Evolutionary conservation across 1,284 basidiomycete species (phyloP).

Genomic region (Naganishia albida): DNA sequence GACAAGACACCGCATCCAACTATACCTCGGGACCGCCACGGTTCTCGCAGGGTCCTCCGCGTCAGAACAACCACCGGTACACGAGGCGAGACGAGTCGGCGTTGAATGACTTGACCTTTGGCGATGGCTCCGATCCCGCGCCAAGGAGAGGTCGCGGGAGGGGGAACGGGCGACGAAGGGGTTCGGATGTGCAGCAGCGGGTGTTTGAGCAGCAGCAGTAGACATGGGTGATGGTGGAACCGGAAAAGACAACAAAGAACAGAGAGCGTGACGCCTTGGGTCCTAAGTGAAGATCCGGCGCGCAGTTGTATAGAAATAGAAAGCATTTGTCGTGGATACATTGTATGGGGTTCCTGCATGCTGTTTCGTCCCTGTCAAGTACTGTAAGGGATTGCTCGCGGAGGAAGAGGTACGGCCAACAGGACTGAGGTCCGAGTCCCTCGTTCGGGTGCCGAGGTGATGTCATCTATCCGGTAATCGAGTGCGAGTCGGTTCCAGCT

Average conservation of each 20-base stretch:
- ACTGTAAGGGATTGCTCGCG: too few species aligned
- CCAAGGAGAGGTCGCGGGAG: conserved; percentile 1
- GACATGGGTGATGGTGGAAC: neutral
- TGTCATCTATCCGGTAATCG: too few species aligned
- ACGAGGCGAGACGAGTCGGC: conserved; percentile 21
- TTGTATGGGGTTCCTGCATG: too few species aligned
- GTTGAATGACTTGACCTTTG: conserved; percentile 30
- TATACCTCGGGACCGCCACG: neutral
- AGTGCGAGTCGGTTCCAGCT: neutral
- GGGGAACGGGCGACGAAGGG: neutral
- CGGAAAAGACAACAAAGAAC: neutral
- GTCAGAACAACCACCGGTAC: neutral
- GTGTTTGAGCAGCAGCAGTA: neutral
- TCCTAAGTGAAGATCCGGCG: conserved; percentile 25
- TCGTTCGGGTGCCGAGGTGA: neutral
- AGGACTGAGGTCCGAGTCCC: neutral
- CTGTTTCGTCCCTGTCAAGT: too few species aligned
- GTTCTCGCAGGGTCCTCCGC: neutral
- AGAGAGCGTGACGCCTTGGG: neutral
- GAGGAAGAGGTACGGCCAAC: too few species aligned
- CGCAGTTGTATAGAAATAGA: conserved; percentile 11
- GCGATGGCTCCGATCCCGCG: conserved; percentile 2
- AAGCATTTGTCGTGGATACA: neutral
- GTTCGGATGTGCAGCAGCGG: neutral
- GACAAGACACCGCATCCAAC: neutral